Percentiles rank a stretch among this genome's conserved stretches.
phyloP scores from a whole-genome alignment of 352 stramenopile genomes.

The Pythium guiyangense region DNA sequence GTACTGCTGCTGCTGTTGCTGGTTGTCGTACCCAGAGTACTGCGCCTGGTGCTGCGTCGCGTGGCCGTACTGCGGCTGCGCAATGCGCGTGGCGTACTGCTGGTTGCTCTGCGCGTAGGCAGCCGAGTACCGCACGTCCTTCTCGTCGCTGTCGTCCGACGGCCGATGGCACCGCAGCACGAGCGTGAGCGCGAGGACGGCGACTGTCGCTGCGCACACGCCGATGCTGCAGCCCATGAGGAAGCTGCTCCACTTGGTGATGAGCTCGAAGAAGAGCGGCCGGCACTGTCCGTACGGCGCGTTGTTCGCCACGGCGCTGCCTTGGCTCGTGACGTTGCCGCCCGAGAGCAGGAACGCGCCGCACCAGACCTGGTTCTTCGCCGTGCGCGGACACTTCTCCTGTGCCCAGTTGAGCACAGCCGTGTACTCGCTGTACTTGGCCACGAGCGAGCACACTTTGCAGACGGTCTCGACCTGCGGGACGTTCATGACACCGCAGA shows the following conservation, averaged over 20 bases:
- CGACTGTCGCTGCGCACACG: conserved; percentile 37
- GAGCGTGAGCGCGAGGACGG: conserved; percentile 53
- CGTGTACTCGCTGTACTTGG: conserved; percentile 56
- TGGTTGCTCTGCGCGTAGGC: conserved; percentile 5
- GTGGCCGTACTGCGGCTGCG: conserved; percentile 9
- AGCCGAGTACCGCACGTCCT: conserved; percentile 2
- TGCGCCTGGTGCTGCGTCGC: conserved; percentile 14
- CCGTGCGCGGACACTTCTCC: conserved; percentile 42
- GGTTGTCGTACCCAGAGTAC: background rate
- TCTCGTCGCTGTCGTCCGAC: conserved; percentile 18
- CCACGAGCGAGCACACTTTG: conserved; percentile 45
- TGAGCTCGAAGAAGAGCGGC: conserved; percentile 48
- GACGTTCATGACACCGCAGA: conserved; percentile 43
- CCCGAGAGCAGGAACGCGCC: conserved; percentile 47
- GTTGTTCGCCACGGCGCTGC: conserved; percentile 31
- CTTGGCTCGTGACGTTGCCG: conserved; percentile 13
- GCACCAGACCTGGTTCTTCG: conserved; percentile 67
- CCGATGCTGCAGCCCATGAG: conserved; percentile 51
- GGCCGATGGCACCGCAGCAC: conserved; percentile 39
- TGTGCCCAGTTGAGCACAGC: conserved; percentile 65
- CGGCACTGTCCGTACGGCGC: conserved; percentile 71
- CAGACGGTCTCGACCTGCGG: conserved; percentile 47
- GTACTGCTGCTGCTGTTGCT: conserved; percentile 12
- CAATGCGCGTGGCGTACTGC: background rate
- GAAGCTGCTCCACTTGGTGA: conserved; percentile 66